Conservation (phyloP, 2,329 filamentous ascomycete species). For the Paraconiothyrium brasiliense region DNA sequence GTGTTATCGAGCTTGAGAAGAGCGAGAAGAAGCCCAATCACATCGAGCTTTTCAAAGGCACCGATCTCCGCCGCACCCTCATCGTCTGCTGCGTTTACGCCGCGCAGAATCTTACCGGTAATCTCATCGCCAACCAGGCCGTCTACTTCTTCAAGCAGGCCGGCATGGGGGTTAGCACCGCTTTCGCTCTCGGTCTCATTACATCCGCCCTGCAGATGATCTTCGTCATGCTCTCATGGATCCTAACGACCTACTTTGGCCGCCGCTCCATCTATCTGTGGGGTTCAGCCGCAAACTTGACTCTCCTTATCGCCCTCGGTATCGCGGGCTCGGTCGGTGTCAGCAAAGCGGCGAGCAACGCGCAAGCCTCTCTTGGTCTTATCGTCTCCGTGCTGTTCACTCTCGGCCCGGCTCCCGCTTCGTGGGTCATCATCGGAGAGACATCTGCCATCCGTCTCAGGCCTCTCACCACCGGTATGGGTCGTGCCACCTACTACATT, state of each 20-base stretch:
- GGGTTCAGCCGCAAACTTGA: conserved; percentile 64
- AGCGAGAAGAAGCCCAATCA: conserved; percentile 58
- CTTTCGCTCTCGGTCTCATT: conserved; percentile 71
- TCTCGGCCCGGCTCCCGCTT: conserved; percentile 69
- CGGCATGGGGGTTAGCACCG: conserved; percentile 62
- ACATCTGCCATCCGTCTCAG: conserved; percentile 72
- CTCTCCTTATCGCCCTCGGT: conserved; percentile 67
- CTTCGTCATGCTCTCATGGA: conserved; percentile 73
- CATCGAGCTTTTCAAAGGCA: conserved; percentile 65
- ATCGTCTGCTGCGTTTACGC: conserved; percentile 67
- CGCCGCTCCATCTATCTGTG: conserved; percentile 72
- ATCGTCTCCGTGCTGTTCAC: conserved; percentile 73
- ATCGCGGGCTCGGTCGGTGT: conserved; percentile 63
- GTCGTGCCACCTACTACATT: conserved; percentile 70
- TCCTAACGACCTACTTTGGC: conserved; percentile 71
- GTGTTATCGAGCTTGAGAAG: conserved; percentile 65
- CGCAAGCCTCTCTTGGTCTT: conserved; percentile 70
- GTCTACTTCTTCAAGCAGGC: conserved; percentile 72
- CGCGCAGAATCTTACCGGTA: conserved; percentile 69
- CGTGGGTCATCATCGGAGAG: conserved; percentile 74
- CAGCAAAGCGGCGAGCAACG: conserved; percentile 56
- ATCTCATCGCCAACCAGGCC: conserved; percentile 70
- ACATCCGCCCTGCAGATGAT: conserved; percentile 70
- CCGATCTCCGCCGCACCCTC: conserved; percentile 63
- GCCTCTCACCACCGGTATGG: conserved; percentile 71